Evolutionary conservation across 129 eudicot species (phyloP).

Genomic region (Flaveria robusta): DNA sequence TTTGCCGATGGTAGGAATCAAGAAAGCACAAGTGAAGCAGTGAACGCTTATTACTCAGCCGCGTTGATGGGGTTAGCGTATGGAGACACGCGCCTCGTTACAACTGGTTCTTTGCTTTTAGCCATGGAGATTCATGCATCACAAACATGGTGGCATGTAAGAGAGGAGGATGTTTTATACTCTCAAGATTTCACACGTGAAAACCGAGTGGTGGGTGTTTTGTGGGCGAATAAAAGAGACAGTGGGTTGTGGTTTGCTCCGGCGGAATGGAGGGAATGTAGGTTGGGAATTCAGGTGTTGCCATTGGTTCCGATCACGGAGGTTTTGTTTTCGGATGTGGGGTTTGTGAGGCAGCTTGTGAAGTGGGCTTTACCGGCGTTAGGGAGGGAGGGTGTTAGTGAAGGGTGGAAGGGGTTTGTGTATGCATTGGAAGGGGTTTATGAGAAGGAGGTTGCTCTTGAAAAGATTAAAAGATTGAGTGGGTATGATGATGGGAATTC

Average conservation of each 20-base stretch:
- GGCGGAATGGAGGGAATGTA: constrained; percentile 64
- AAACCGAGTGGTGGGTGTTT: constrained; percentile 78
- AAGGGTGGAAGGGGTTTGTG: constrained; percentile 93
- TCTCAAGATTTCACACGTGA: constrained; percentile 52
- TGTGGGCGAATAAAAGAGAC: constrained; percentile 84
- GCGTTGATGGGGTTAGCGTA: constrained; percentile 90
- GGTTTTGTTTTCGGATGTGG: constrained; percentile 64
- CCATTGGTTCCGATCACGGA: constrained; percentile 76
- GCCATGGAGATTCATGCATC: constrained; percentile 83
- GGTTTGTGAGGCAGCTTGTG: constrained; percentile 60
- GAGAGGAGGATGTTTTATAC: constrained; percentile 48
- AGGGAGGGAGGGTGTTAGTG: constrained; percentile 78
- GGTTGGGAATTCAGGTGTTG: constrained; percentile 82
- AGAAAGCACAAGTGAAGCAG: constrained; percentile 93
- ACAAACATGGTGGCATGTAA: constrained; percentile 88
- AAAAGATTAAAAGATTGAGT: constrained; percentile 48
- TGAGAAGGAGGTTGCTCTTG: constrained; percentile 57
- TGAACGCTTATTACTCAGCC: constrained; percentile 85
- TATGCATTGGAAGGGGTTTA: constrained; percentile 83
- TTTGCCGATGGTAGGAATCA: constrained; percentile 88
- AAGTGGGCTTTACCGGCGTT: constrained; percentile 69
- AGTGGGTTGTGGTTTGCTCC: constrained; percentile 98
- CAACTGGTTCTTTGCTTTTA: constrained; percentile 57
- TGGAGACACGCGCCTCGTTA: constrained; percentile 75
- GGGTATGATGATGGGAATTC: constrained; percentile 94